phyloP scores from a whole-genome alignment of 2,329 filamentous ascomycete species.

The Xylariaceae sp. region DNA sequence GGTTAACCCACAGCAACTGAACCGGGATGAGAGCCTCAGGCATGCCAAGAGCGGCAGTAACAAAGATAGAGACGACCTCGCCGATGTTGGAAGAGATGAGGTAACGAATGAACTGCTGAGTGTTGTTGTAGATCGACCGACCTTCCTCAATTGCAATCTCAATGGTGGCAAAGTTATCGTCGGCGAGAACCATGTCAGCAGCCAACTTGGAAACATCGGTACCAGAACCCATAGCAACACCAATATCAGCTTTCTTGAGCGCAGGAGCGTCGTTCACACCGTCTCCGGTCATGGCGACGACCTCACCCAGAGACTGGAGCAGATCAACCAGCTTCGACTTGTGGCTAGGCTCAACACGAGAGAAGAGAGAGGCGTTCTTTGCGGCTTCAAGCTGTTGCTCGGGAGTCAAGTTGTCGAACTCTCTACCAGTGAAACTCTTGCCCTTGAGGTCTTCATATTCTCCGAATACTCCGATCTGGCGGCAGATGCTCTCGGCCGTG shows the following conservation, averaged over 20 bases:
- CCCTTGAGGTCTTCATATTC: conserved; percentile 74
- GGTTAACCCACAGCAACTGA: conserved; percentile 96
- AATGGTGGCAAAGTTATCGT: conserved; percentile 99
- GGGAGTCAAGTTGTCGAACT: conserved; percentile 82
- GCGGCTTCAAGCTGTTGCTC: conserved; percentile 78
- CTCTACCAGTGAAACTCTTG: conserved; percentile 91
- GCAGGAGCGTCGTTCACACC: conserved; percentile 98
- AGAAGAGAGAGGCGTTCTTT: conserved; percentile 84
- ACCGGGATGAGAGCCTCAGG: conserved; percentile 95
- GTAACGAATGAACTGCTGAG: conserved; percentile 98
- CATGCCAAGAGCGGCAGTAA: conserved; percentile 94
- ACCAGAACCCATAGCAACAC: conserved; percentile 96
- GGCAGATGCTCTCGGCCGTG: conserved; percentile 95
- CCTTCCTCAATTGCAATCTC: conserved; percentile 94
- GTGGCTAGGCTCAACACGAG: conserved; percentile 88
- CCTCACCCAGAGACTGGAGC: conserved; percentile 84
- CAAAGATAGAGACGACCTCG: conserved; percentile 97
- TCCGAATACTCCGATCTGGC: conserved; percentile 91
- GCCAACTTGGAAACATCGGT: conserved; percentile 96
- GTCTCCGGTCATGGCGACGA: conserved; percentile 98
- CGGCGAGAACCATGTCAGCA: conserved; percentile 96
- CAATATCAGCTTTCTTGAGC: conserved; percentile 97
- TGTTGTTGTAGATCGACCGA: conserved; percentile 98
- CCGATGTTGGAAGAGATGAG: conserved; percentile 99
- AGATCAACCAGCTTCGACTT: conserved; percentile 98